Base-by-base conservation (phyloP, 176 grass and related monocot species). In the Olyra latifolia region DNA sequence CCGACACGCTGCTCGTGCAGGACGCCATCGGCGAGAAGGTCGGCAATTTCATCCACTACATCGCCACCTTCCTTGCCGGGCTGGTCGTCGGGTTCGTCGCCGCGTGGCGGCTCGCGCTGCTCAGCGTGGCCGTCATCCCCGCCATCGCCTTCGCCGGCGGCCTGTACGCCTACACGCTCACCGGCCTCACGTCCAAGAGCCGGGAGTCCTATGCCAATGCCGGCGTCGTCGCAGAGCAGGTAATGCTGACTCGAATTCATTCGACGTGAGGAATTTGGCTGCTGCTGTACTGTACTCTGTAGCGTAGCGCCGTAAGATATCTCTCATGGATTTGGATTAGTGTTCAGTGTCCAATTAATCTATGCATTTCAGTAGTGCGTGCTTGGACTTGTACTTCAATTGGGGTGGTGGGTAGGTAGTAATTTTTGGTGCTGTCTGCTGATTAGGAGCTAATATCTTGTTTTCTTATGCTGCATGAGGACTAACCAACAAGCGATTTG, bases 21-120 rank as follows among this genome's bases (percentile, higher is more conserved):
- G 97, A 99, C 22, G 93, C 97, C 79, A 93, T 99, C 60, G 90
- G 97, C 35, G 97, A 99, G 86, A 99, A 95, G 90, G 93, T 99
- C 7, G 97, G 97, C 54, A 95, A 99, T 84, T 99, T 95, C 78
- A 93, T 99, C 32, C 93, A 95, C 79, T 99, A 99, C 82, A 80
- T 99, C 10, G 91, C 97, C 5, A 95, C 92, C 60, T 99, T 99
- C 82, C 82, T 99, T 53, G 90, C 93, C 5, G 97, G 97, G 25
- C 83, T 99, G 22, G 87, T 96, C 24, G 97, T 99, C 44, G 97
- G 97, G 0, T 99, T 99, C 70, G 62, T 99, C 48, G 73, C 97
- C 11, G 97, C 93, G 1, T 99, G 97, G 97, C 80, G 91, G 59
- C 84, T 99, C 20, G 93, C 97, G 53, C 83, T 99, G 75, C 97